Base-by-base conservation (phyloP, 345 rosid genomes). In the Balakata baccata region DNA sequence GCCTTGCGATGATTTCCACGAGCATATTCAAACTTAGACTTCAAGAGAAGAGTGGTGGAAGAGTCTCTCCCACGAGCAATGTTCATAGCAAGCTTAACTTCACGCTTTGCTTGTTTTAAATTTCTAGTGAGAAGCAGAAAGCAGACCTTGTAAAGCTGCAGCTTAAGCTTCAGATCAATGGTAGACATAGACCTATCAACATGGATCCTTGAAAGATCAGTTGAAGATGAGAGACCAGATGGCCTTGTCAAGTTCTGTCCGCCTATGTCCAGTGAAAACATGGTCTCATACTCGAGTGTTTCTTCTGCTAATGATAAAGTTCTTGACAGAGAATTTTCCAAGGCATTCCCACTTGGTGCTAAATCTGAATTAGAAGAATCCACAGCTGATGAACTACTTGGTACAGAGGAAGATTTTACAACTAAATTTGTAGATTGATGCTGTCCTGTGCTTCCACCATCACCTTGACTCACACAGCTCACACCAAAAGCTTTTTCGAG, bases 11-110 rank as follows among this genome's bases (percentile, higher is more conserved):
- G 88, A 82, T 96, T 93, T 23, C 99, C 92, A 81, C 91, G 98
- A 81, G 97, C 91, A 88, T 88, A 89, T 83, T 96, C 99, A 75
- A 96, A 91, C 89, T 96, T 91, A 74, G 99, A 87, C 87, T 93
- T 96, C 87, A 96, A 81, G 69, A 91, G 86, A 66, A 93, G 92
- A 81, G 98, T 98, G 79, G 80, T 79, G 46, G 98, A 85, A 59
- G 98, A 96, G 78, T 93, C 99, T 74, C 88, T 85, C 71, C 90
- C 91, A 37, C 97, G 93, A 69, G 92, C 94, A 78, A 88, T 87
- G 82, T 93, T 93, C 87, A 96, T 89, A 14, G 98, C 94, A 83
- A 87, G 96, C 84, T 96, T 96, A 50, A 96, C 89, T 87, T 96
- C 99, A 34, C 98, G 97, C 86, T 96, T 96, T 1, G 97, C 99